Evolutionary conservation across 768 basidiomycete species (phyloP).

Genomic region (Phlebiopsis flavidoalba): DNA sequence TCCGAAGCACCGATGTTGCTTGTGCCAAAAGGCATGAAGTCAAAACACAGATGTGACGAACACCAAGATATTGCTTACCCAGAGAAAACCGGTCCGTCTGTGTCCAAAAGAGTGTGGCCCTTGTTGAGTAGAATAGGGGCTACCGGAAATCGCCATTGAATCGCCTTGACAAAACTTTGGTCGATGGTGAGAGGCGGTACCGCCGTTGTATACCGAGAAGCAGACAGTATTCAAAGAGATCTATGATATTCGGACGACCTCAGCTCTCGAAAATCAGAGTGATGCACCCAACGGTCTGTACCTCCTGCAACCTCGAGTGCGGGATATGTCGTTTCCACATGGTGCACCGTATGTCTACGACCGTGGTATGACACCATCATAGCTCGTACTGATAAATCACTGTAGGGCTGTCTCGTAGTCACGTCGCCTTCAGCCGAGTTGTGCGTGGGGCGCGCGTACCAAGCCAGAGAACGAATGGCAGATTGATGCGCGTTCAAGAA

Average conservation of each 20-base stretch:
- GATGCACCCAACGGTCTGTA: conserved; percentile 17
- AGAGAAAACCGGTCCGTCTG: conserved; percentile 76
- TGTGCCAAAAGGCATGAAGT: background rate
- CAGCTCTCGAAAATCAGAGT: background rate
- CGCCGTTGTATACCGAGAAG: conserved; percentile 64
- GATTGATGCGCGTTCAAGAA: conserved; percentile 75
- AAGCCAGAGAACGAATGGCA: conserved; percentile 69
- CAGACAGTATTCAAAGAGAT: conserved; percentile 65
- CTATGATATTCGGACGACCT: conserved; percentile 30
- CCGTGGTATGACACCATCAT: conserved; percentile 72
- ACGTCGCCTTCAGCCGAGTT: conserved; percentile 40
- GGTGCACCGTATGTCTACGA: conserved; percentile 77
- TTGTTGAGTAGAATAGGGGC: conserved; percentile 70
- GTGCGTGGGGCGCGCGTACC: conserved; percentile 64
- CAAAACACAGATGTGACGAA: background rate
- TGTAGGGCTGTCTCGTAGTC: conserved; percentile 54
- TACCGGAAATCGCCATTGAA: conserved; percentile 67
- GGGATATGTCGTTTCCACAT: conserved; percentile 62
- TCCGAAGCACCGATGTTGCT: conserved; percentile 78
- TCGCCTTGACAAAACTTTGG: conserved; percentile 78
- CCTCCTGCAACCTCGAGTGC: conserved; percentile 85
- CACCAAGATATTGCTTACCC: conserved; percentile 49
- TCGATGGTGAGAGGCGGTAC: conserved; percentile 77
- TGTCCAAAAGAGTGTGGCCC: conserved; percentile 67
- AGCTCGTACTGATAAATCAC: conserved; percentile 73